A percentile compares a stretch with the other conserved stretches of the same genome.
Evolutionary conservation across 176 grass and related monocot genomes (phyloP).

Genomic region (Aegilops umbellulata): DNA sequence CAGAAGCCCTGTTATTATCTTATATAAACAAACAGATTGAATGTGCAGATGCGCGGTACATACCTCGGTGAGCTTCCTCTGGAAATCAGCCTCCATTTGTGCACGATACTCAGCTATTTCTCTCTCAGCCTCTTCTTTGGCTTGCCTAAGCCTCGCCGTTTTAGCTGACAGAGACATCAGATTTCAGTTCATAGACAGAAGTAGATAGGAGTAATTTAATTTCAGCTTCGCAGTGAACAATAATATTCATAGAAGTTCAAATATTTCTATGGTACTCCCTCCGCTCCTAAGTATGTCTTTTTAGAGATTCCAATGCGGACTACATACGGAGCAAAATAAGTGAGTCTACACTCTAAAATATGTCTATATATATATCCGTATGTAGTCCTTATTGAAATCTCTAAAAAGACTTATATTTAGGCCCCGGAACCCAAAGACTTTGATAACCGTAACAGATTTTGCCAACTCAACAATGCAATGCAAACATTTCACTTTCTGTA

Average conservation of each 20-base stretch:
- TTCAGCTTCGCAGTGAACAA: neutral
- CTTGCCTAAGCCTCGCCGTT: constrained; percentile 70
- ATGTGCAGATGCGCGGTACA: neutral
- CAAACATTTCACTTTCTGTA: neutral
- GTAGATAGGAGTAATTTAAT: neutral
- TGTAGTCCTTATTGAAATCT: too few species aligned
- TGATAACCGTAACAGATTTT: neutral
- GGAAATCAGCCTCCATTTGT: constrained; percentile 77
- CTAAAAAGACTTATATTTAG: too few species aligned
- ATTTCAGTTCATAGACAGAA: neutral
- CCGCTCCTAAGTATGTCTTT: too few species aligned
- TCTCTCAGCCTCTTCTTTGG: constrained; percentile 88
- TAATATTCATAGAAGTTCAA: neutral
- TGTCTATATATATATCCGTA: too few species aligned
- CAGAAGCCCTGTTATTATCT: neutral
- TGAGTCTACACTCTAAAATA: too few species aligned
- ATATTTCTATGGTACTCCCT: neutral
- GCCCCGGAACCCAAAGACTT: too few species aligned
- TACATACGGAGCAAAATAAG: too few species aligned
- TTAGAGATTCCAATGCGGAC: too few species aligned
- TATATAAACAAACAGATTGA: neutral
- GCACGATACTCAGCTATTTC: constrained; percentile 74
- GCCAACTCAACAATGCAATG: neutral
- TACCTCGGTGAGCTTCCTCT: constrained; percentile 81
- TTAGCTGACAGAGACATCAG: constrained; percentile 50